These are phyloP conservation scores for Penicillium sp. DNA, from an alignment of 2,329 filamentous ascomycete species.

Conservation along the genomic window DNA sequence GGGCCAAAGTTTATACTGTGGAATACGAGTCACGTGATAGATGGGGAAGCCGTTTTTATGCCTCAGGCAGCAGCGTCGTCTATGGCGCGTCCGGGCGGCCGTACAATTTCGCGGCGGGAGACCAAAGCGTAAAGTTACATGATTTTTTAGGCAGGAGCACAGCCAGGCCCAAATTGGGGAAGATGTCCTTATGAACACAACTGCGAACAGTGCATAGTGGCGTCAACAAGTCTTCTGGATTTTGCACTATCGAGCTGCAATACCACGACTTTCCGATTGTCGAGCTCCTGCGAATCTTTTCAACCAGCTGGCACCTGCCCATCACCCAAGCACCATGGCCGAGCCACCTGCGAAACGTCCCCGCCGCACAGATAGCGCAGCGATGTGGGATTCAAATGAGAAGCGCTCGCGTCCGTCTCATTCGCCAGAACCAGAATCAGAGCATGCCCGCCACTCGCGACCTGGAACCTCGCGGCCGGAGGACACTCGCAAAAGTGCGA, in stretches of 20 bases:
- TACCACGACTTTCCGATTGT: neutral
- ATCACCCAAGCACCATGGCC: conserved; percentile 39
- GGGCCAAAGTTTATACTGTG: no score
- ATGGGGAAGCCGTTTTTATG: neutral
- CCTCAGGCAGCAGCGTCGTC: conserved; percentile 2
- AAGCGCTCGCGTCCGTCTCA: conserved; percentile 24
- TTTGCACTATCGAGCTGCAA: neutral
- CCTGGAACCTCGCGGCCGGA: conserved; percentile 27
- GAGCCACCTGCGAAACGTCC: conserved; percentile 52
- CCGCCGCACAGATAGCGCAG: conserved; percentile 54
- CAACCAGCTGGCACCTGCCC: neutral
- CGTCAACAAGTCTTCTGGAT: neutral
- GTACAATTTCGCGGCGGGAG: conserved; percentile 5
- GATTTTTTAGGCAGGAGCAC: neutral
- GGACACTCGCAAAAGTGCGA: conserved; percentile 30
- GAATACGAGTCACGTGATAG: neutral
- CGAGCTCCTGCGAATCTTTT: neutral
- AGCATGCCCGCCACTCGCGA: conserved; percentile 33
- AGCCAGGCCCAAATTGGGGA: neutral
- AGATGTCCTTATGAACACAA: neutral
- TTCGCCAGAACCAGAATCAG: conserved; percentile 26
- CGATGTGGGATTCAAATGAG: conserved; percentile 56
- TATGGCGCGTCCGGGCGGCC: neutral
- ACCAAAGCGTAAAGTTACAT: no score
- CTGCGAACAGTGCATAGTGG: neutral